Base-by-base conservation (phyloP, 192 early-diverging fungal genomes). In the Cetraspora pellucida region DNA sequence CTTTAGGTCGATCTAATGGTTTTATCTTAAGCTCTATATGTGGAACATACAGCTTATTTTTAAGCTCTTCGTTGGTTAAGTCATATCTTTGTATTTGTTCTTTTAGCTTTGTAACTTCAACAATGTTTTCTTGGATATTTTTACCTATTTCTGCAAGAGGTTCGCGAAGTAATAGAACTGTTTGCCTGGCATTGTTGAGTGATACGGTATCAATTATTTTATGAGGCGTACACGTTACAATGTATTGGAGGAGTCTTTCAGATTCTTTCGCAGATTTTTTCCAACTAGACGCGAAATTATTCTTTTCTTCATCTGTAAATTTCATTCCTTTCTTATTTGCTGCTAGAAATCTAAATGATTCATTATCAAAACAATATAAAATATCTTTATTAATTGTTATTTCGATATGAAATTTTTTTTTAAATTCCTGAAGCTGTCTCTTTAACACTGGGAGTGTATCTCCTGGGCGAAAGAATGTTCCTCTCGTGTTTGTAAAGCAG, bases 351-450 rank as follows among this genome's bases (percentile, higher is more conserved):
- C 80, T 68, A 67, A 81, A 74, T 0, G 80, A 6, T 74, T 81
- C 80, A 25, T 81, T 81, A 64, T 81, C 80, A 37, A 81, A 74
- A 77, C 46, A 78, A 37, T 73, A 81, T 27, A 78, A 60, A 27
- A 43, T 81, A 70, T 68, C 66, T 25, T 45, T 9, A 9, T 61
- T 14, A 30, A 78, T 44, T 16, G 2, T 49, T 43, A 81, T 78
- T 8, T 21, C 59, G 43, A 81, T 43, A 16, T 60, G 30, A 23
- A 17, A 65, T 3, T 25, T 45, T 45, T 78, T 27, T 28, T 74
- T 31, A 63, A 81, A 61, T 9, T 70, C 66, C 3, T 49, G 43
- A 28, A 80, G 46, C 25, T 77, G 57, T 50, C 55, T 77, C 55
- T 45, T 70, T 2, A 81, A 46, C 14, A 52, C 65, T 0, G 31